Conservation (phyloP, 2,329 filamentous ascomycete species). For the Colletotrichum somersetense region DNA sequence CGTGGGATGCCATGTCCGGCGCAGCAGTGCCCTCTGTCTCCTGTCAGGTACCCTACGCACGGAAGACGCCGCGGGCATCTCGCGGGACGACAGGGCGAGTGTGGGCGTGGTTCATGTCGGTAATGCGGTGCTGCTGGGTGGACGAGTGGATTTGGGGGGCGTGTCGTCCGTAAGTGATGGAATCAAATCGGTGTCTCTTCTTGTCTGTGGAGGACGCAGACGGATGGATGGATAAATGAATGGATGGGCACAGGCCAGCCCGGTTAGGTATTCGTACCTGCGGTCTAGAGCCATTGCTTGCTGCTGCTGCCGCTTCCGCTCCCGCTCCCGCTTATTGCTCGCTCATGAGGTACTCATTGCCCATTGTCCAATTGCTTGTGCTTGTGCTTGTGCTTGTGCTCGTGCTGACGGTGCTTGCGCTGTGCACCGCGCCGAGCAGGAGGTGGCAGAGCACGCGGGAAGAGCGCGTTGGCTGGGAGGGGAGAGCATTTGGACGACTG, state of each 20-base stretch:
- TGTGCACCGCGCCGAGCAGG: constrained; percentile 11
- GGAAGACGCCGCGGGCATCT: background rate
- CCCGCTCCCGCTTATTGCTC: background rate
- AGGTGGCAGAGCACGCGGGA: constrained; percentile 6
- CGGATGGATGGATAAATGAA: too few species aligned
- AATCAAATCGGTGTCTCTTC: background rate
- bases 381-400: constrained; percentile 2
- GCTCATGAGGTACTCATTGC: background rate
- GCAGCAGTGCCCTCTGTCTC: background rate
- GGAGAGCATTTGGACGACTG: constrained; percentile 25
- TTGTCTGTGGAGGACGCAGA: constrained; percentile 1
- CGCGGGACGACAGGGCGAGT: constrained; percentile 22
- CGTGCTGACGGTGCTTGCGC: constrained; percentile 16
- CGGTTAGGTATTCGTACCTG: constrained; percentile 15
- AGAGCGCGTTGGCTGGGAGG: constrained; percentile 34
- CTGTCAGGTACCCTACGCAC: constrained; percentile 9
- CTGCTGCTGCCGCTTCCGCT: background rate
- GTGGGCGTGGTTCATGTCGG: constrained; percentile 37
- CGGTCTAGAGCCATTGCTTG: constrained; percentile 14
- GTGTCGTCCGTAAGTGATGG: constrained; percentile 7
- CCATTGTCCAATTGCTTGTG: background rate
- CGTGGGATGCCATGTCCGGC: background rate
- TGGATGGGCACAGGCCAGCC: background rate
- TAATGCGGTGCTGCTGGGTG: constrained; percentile 26
- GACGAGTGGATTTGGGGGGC: constrained; percentile 12